phyloP scores from a whole-genome alignment of 2,329 filamentous ascomycete genomes.

The Pestalotiopsis sp. region DNA sequence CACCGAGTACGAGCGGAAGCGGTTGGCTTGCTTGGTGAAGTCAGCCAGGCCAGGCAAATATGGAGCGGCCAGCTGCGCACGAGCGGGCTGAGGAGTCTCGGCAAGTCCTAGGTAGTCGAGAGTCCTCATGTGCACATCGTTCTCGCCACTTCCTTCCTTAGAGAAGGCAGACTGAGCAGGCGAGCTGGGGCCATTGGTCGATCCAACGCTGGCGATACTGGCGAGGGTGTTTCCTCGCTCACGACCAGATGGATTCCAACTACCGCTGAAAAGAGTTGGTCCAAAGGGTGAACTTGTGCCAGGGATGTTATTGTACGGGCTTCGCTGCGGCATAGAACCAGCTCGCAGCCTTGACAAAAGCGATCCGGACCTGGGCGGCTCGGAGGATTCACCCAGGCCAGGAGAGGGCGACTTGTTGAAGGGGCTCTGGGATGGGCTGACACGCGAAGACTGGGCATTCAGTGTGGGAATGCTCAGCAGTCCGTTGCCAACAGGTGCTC shows the following conservation, averaged over 20 bases:
- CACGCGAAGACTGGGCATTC: conserved; percentile 77
- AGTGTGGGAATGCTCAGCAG: conserved; percentile 55
- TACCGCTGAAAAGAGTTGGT: conserved; percentile 78
- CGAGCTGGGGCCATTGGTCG: conserved; percentile 79
- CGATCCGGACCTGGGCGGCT: conserved; percentile 62
- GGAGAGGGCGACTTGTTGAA: conserved; percentile 74
- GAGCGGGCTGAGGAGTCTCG: conserved; percentile 82
- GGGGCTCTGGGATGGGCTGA: conserved; percentile 83
- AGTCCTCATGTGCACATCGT: conserved; percentile 84
- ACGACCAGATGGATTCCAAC: conserved; percentile 72
- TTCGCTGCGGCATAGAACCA: conserved; percentile 90
- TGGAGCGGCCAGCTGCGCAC: conserved; percentile 72
- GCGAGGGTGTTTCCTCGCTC: conserved; percentile 85
- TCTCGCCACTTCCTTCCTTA: conserved; percentile 79
- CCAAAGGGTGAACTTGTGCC: conserved; percentile 72
- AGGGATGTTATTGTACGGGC: conserved; percentile 60
- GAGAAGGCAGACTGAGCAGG: conserved; percentile 86
- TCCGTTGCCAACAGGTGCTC: conserved; percentile 65
- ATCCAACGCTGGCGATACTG: conserved; percentile 81
- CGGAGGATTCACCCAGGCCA: conserved; percentile 48
- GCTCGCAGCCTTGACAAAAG: conserved; percentile 84
- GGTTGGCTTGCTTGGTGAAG: conserved; percentile 75
- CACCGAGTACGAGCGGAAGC: conserved; percentile 96
- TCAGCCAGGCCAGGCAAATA: conserved; percentile 76
- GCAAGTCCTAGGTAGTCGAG: conserved; percentile 94